A percentile compares a stretch with the other conserved stretches of the same genome.
Conservation (phyloP, 1,139 yeast genomes). For the Scheffersomyces lignicola region DNA sequence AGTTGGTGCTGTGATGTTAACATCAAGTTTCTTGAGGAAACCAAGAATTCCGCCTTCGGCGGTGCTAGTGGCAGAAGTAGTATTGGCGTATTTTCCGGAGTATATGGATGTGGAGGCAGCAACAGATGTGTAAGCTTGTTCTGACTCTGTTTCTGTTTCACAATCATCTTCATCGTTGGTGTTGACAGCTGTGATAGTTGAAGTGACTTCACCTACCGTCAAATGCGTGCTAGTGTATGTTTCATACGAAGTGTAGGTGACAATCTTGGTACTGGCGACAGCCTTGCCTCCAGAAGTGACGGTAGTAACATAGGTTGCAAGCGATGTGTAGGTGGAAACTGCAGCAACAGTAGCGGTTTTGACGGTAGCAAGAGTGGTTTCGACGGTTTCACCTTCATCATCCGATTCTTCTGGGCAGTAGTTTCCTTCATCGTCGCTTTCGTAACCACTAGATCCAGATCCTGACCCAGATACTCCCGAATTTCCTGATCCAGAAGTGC, state of each 20-base stretch:
- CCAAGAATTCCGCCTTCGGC: conserved; percentile 4
- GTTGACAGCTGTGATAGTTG: conserved; percentile 1
- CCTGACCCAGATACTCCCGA: conserved; percentile 13
- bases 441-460: conserved; percentile 13
- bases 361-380: conserved; percentile 7
- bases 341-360: background rate
- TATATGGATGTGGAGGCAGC: conserved; percentile 6
- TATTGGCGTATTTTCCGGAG: conserved; percentile 10
- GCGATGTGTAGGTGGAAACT: background rate
- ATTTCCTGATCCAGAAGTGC: conserved; percentile 9
- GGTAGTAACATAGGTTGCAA: conserved; percentile 3
- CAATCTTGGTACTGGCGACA: conserved; percentile 1
- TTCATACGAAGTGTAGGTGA: background rate
- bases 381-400: conserved; percentile 17
- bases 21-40: conserved; percentile 2
- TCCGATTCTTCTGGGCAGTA: conserved; percentile 6
- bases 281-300: conserved; percentile 7
- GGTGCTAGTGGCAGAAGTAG: conserved; percentile 8
- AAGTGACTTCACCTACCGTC: background rate
- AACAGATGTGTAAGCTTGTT: conserved; percentile 8
- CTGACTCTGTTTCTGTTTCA: conserved; percentile 4
- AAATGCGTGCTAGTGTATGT: background rate
- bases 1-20: conserved; percentile 3
- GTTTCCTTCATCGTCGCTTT: conserved; percentile 11
- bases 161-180: background rate